phyloP scores from a whole-genome alignment of 75 land plant species.

The Sequoiadendron giganteum region DNA sequence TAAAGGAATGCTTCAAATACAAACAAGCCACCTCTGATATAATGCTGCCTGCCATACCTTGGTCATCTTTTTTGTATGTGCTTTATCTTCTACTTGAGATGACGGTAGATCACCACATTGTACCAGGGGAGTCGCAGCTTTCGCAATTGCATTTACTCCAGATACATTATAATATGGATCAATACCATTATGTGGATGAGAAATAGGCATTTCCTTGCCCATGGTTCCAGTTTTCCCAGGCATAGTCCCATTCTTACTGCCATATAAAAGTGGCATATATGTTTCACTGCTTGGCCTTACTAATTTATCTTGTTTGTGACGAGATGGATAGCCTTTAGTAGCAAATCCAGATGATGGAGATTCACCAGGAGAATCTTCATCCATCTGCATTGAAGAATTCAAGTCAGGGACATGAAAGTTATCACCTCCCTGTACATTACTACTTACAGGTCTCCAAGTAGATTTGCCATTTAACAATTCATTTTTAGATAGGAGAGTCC shows the following conservation, averaged over 20 bases:
- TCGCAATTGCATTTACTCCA: neutral
- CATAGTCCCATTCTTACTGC: constrained; percentile 7
- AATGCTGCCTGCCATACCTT: constrained; percentile 1
- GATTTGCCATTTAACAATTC: constrained; percentile 1
- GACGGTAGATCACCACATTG: neutral
- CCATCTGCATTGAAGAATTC: constrained; percentile 11
- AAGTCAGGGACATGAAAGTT: constrained; percentile 5
- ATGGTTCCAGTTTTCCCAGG: constrained; percentile 1
- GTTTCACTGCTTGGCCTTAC: neutral
- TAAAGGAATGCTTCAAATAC: neutral
- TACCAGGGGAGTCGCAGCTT: neutral
- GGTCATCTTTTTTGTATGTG: constrained; percentile 8
- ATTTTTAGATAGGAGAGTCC: neutral
- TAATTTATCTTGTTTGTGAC: neutral
- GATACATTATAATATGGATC: constrained; percentile 6
- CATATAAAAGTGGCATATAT: neutral
- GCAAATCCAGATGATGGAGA: constrained; percentile 8
- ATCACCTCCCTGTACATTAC: neutral
- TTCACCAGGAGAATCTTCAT: constrained; percentile 13
- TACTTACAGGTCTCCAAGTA: constrained; percentile 5
- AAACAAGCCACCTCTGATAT: neutral
- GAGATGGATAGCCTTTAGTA: neutral
- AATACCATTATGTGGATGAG: neutral
- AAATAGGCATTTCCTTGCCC: neutral
- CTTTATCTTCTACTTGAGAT: constrained; percentile 10